These are phyloP conservation scores for Cordia subcordata DNA, from an alignment of 257 asterid species.

Conservation along the genomic window DNA sequence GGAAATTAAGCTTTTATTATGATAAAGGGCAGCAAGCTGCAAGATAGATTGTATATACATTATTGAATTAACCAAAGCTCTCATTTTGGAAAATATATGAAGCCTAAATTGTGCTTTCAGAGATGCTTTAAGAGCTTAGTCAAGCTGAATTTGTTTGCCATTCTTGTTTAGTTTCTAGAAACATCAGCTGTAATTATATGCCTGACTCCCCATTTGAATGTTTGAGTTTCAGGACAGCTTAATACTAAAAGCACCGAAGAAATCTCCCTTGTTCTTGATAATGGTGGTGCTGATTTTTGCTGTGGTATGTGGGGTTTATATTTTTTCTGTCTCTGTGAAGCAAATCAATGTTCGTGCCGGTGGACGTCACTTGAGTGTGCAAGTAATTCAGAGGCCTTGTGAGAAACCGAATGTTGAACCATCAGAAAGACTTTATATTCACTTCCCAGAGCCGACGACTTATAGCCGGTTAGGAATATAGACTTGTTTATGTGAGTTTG, in stretches of 20 bases:
- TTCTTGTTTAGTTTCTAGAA: constrained; percentile 5
- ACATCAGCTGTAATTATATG: not conserved
- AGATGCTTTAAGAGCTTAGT: not conserved
- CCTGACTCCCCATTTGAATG: not conserved
- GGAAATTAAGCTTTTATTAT: too few relatives aligned
- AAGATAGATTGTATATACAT: too few relatives aligned
- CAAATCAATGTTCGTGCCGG: constrained; percentile 43
- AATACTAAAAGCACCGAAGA: constrained; percentile 52
- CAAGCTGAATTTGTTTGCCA: not conserved
- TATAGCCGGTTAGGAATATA: constrained; percentile 54
- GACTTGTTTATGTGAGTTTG: not conserved
- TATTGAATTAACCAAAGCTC: not conserved
- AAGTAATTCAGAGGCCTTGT: constrained; percentile 52
- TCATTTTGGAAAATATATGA: not conserved
- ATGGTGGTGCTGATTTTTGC: constrained; percentile 65
- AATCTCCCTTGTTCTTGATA: constrained; percentile 53
- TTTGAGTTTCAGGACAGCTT: constrained; percentile 60
- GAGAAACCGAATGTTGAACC: constrained; percentile 40
- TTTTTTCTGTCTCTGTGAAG: constrained; percentile 65
- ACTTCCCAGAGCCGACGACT: constrained; percentile 74
- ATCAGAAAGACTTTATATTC: constrained; percentile 51
- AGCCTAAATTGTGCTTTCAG: not conserved
- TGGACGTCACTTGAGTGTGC: constrained; percentile 27
- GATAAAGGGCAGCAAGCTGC: constrained; percentile 7
- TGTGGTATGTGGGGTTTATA: constrained; percentile 71